Evolutionary conservation across 73 alveolate genomes (phyloP), one percentile per base, ranked within the genome.

Genomic region (Tetrahymena malaccensis): DNA sequence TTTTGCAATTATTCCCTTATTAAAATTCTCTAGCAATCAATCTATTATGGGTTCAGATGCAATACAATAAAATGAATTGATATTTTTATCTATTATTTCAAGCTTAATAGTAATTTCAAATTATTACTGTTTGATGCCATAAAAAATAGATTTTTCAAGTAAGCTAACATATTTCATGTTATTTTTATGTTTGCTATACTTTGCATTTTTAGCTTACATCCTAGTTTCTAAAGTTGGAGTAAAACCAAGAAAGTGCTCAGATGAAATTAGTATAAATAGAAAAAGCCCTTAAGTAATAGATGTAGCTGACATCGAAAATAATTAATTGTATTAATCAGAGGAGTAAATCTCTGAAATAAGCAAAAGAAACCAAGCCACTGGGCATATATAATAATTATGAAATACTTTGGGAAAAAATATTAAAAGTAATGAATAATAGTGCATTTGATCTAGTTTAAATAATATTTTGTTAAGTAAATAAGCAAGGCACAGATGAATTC

Each of bases 1-100:
- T 31, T 97, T 97, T 94, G 99, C 99, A 3, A 94, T 97, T 40
- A 43, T 97, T 43, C 98, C 99, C 12, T 93, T 97, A 43, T 83
- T 97, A 3, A 97, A 97, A 93, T 97, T 97, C 94, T 95, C 97
- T 55, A 93, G 97, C 19, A 89, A 96, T 34, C 34, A 31, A 17
- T 21, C 55, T 58, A 40, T 96, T 33, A 97, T 97, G 98, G 98
- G 98, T 4, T 95, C 89, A 43, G 96, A 96, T 94, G 93, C 40
- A 89, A 85, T 95, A 34, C 7, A 44, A 10, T 8, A 83, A 70
- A 34, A 31, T 34, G 33, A 25, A 21, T 95, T 85, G 35, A 93
- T 43, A 84, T 11, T 70, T 22, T 31, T 70, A 27, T n/a, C 89
- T 0, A 4, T n/a, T 5, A 8, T n/a, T 25, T 70, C 89, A 70